Conservation (phyloP, 2,329 filamentous ascomycete genomes). For the Colletotrichum sp. region DNA sequence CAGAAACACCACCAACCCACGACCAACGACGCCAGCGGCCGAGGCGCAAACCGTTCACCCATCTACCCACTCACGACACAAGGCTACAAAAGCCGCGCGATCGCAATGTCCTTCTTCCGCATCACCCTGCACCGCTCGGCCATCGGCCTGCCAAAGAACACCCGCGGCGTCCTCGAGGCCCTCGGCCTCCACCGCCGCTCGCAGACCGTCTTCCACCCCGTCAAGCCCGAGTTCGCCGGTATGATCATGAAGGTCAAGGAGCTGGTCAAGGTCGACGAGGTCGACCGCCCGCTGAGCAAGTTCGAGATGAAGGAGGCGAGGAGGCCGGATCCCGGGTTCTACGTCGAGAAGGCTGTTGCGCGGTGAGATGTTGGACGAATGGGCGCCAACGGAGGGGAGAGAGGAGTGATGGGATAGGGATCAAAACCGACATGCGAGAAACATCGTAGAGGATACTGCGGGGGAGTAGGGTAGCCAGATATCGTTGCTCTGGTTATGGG, state of each 20-base stretch:
- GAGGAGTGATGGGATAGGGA: neutral
- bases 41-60: neutral
- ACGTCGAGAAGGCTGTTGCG: slow-evolving; percentile 65
- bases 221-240: slow-evolving; percentile 80
- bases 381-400: neutral
- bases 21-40: neutral
- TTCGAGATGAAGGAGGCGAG: slow-evolving; percentile 73
- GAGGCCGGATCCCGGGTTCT: slow-evolving; percentile 81
- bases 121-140: slow-evolving; percentile 89
- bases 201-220: slow-evolving; percentile 89
- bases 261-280: slow-evolving; percentile 82
- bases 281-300: slow-evolving; percentile 67
- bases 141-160: slow-evolving; percentile 85
- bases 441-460: neutral
- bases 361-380: slow-evolving; percentile 26
- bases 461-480: neutral
- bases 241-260: slow-evolving; percentile 96
- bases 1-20: neutral
- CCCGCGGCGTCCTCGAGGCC: slow-evolving; percentile 80
- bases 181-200: slow-evolving; percentile 85
- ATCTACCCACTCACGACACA: neutral
- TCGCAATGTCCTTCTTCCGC: slow-evolving; percentile 79
- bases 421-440: neutral
- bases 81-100: neutral
- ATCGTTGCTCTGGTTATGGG: neutral